A percentile compares a stretch with the other conserved stretches of the same genome.
These are phyloP conservation scores for Xylaria sp. DNA, from an alignment of 2,329 filamentous ascomycete species.

Conservation along the genomic window DNA sequence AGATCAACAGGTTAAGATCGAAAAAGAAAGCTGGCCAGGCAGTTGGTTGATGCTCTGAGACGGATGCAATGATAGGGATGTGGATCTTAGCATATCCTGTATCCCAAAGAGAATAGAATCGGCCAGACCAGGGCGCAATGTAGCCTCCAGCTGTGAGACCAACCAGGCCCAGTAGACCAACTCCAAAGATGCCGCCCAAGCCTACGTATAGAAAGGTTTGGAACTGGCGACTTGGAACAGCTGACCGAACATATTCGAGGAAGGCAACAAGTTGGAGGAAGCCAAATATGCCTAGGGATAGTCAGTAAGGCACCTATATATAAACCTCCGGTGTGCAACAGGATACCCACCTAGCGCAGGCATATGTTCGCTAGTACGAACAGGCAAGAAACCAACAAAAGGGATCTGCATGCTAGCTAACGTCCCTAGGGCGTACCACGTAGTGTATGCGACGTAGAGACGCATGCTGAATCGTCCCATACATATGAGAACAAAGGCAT, in stretches of 20 bases:
- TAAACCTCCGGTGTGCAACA: not conserved
- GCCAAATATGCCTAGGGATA: constrained; percentile 80
- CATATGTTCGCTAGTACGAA: constrained; percentile 99
- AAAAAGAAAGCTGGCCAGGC: constrained; percentile 99
- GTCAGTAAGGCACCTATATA: constrained; percentile 9
- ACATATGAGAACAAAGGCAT: constrained; percentile 90
- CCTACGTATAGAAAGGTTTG: constrained; percentile 83
- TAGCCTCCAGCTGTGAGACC: constrained; percentile 87
- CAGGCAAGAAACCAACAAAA: constrained; percentile 95
- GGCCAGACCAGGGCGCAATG: constrained; percentile 96
- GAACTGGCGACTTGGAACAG: constrained; percentile 91
- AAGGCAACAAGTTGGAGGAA: constrained; percentile 92
- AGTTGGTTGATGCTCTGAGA: constrained; percentile 98
- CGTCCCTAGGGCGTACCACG: constrained; percentile 96
- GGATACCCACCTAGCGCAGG: constrained; percentile 77
- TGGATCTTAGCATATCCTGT: constrained; percentile 99
- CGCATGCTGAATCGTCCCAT: constrained; percentile 97
- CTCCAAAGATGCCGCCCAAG: constrained; percentile 73
- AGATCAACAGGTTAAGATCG: constrained; percentile 96
- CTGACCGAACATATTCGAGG: constrained; percentile 87
- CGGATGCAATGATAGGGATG: constrained; percentile 99
- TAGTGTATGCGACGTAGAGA: constrained; percentile 95
- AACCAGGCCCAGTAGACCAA: constrained; percentile 77
- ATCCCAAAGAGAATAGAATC: constrained; percentile 99
- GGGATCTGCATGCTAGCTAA: constrained; percentile 99